phyloP scores from a whole-genome alignment of 2,329 filamentous ascomycete genomes.

The Acrocalymma vagum region DNA sequence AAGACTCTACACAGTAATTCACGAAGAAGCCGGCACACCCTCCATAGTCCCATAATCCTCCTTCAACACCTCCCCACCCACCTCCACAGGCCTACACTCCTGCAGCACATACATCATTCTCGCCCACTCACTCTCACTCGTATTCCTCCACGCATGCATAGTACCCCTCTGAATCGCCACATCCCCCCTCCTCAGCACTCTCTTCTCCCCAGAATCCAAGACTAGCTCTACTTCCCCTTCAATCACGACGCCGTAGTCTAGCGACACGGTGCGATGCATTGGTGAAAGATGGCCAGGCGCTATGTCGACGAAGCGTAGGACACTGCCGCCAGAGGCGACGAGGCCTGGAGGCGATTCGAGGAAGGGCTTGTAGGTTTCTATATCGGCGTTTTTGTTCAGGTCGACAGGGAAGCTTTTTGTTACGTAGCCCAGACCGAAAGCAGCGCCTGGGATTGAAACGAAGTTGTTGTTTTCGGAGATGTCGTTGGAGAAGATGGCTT shows the following conservation, averaged over 20 bases:
- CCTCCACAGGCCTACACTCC: constrained; percentile 32
- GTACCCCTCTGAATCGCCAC: constrained; percentile 47
- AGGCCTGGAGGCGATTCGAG: constrained; percentile 58
- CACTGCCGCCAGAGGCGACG: constrained; percentile 55
- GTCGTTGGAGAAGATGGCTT: constrained; percentile 41
- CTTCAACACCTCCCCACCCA: constrained; percentile 30
- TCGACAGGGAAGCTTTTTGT: constrained; percentile 57
- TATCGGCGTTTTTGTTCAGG: constrained; percentile 55
- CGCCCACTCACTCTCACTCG: constrained; percentile 34
- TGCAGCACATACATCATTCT: constrained; percentile 44
- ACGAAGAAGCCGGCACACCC: constrained; percentile 38
- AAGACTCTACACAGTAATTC: no score
- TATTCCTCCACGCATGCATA: constrained; percentile 49
- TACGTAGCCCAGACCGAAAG: constrained; percentile 59
- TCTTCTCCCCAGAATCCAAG: constrained; percentile 46
- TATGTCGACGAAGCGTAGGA: constrained; percentile 50
- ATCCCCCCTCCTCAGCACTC: constrained; percentile 44
- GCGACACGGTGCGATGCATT: constrained; percentile 49
- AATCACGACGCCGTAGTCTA: constrained; percentile 50
- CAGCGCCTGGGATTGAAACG: constrained; percentile 29
- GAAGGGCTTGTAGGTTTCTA: constrained; percentile 54
- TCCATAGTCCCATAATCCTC: constrained; percentile 42
- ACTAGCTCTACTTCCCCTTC: constrained; percentile 48
- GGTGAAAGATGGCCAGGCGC: constrained; percentile 35
- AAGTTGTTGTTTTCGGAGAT: constrained; percentile 31